Conservation (phyloP, 768 basidiomycete species). For the Sporobolomyces roseus region DNA sequence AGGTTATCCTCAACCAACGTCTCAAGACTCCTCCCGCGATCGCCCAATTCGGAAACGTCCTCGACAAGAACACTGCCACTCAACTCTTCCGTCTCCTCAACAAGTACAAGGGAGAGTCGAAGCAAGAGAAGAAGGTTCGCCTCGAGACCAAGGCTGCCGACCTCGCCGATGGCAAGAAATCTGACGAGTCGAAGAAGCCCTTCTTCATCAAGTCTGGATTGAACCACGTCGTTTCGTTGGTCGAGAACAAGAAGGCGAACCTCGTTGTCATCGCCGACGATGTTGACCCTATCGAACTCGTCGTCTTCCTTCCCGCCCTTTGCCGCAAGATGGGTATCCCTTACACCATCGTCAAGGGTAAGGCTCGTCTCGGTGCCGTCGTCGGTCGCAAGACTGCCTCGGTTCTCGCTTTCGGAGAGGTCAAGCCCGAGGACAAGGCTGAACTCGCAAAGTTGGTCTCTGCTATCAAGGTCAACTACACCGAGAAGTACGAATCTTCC, state of each 20-base stretch:
- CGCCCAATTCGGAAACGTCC: slow-evolving; percentile 86
- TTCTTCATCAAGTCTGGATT: slow-evolving; percentile 92
- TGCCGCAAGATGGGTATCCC: slow-evolving; percentile 99
- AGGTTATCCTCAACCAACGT: slow-evolving; percentile 95
- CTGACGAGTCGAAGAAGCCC: slow-evolving; percentile 86
- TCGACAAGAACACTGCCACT: slow-evolving; percentile 99
- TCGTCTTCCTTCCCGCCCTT: slow-evolving; percentile 94
- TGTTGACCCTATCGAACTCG: slow-evolving; percentile 98
- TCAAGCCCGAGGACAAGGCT: slow-evolving; percentile 86
- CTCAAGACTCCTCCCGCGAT: slow-evolving; percentile 98
- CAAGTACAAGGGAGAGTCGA: slow-evolving; percentile 93
- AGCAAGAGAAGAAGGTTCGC: slow-evolving; percentile 95
- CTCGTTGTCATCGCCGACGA: slow-evolving; percentile 95
- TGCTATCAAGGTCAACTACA: slow-evolving; percentile 97
- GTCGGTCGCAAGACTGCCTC: slow-evolving; percentile 98
- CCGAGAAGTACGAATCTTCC: slow-evolving; percentile 73
- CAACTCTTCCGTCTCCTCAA: slow-evolving; percentile 97
- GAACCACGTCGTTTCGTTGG: slow-evolving; percentile 91
- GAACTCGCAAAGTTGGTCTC: slow-evolving; percentile 88
- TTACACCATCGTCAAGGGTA: slow-evolving; percentile 92
- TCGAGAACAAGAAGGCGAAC: slow-evolving; percentile 95
- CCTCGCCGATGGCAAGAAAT: slow-evolving; percentile 69
- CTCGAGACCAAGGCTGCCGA: slow-evolving; percentile 70
- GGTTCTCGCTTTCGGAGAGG: slow-evolving; percentile 85
- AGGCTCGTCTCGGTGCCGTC: slow-evolving; percentile 94